Percentiles rank a stretch among this genome's conserved stretches.
Evolutionary conservation across 352 stramenopile species (phyloP).

Genomic region (Phytophthora palmivora): DNA sequence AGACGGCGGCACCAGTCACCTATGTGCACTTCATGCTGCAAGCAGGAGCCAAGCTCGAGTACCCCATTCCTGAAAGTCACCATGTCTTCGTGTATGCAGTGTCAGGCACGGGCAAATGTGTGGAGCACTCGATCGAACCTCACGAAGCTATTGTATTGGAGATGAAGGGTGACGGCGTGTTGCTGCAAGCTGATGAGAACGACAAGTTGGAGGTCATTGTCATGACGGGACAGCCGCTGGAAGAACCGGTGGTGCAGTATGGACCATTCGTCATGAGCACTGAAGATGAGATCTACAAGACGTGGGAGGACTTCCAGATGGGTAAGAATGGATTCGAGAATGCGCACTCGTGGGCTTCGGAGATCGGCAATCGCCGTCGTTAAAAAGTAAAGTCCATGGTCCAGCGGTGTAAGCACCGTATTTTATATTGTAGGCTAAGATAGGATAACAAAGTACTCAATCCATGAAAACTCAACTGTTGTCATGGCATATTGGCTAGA

Average conservation of each 20-base stretch:
- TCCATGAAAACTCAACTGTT: conserved; percentile 1
- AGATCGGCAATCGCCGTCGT: conserved; percentile 51
- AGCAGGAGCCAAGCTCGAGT: conserved; percentile 42
- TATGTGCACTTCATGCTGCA: conserved; percentile 64
- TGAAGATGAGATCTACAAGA: conserved; percentile 56
- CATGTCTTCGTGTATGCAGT: conserved; percentile 59
- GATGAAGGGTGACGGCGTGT: conserved; percentile 56
- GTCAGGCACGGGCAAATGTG: conserved; percentile 40
- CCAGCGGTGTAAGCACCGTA: background rate
- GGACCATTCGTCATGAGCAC: conserved; percentile 85
- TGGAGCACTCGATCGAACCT: conserved; percentile 36
- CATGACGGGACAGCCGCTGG: conserved; percentile 56
- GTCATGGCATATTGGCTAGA: conserved; percentile 15
- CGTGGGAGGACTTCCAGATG: conserved; percentile 54
- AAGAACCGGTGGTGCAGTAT: conserved; percentile 70
- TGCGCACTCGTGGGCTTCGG: conserved; percentile 50
- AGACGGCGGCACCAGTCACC: conserved; percentile 55
- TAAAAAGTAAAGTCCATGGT: background rate
- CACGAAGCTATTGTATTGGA: conserved; percentile 65
- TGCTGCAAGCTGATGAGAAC: conserved; percentile 34
- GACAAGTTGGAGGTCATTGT: conserved; percentile 62
- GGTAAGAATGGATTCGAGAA: conserved; percentile 78
- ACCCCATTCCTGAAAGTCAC: conserved; percentile 51
- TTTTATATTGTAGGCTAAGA: conserved; percentile 6
- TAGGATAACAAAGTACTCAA: conserved; percentile 1